Evolutionary conservation across 345 rosid species (phyloP), one percentile per base, ranked within the genome.

Genomic region (Eucalyptus pauciflora): DNA sequence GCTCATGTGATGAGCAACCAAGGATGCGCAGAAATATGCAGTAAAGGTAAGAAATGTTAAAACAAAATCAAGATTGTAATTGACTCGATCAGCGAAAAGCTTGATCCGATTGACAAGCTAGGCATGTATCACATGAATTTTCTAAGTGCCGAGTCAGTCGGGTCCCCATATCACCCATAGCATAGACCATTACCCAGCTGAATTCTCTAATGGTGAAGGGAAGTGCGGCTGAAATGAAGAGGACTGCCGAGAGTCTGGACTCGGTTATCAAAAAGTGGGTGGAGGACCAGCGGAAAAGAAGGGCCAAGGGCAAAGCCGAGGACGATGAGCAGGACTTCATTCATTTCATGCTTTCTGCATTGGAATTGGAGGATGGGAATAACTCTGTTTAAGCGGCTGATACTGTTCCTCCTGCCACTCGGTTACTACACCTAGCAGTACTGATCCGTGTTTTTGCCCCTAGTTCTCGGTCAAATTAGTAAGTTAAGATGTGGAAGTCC

Each of bases 1-100:
- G 71, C 86, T 90, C 33, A 27, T 90, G 89, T 95, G 94, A 83
- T 93, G 95, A 31, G 94, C 90, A 16, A 94, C 89, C 27, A 92
- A 91, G 86, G 96, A 92, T 45, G 94, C 91, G 71, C 92, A 93
- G 86, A 91, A 60, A 3, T 94, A 93, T 89, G 50, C 2, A 50
- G 58, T 89, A 24, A 33, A 86, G 27, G 43, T 50, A 86, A 86
- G 80, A 76, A 76, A 11, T 76, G 27, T 41, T 20, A 29, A 20
- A 41, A 41, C 29, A 20, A 29, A 76, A 20, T 76, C 85, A 20
- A 76, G 85, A 37, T 76, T 20, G 85, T 41, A 76, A 76, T 20
- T 5, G 27, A 41, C 29, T 76, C 8, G 15, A 41, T 41, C 15
- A 11, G 15, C 5, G 5, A 76, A 41, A 41, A 20, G 48, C 22